These are phyloP conservation scores for Rhodocollybia butyracea DNA, from an alignment of 768 basidiomycete genomes.

Conservation along the genomic window DNA sequence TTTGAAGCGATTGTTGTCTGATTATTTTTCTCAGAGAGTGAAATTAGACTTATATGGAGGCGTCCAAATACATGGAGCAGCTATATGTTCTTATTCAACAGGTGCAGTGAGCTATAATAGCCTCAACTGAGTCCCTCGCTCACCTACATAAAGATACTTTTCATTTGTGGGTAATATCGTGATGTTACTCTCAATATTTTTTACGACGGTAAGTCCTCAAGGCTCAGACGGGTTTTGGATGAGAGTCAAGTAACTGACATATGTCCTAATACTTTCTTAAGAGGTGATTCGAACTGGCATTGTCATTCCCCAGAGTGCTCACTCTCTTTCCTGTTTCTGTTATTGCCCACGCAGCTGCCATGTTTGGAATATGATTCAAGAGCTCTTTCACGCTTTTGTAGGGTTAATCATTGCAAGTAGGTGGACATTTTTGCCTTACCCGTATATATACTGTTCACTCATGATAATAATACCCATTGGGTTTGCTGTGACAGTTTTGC, in stretches of 20 bases:
- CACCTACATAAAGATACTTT: no score
- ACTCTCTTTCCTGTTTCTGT: no score
- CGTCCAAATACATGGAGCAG: slow-evolving; percentile 34
- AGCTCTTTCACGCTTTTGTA: slow-evolving; percentile 4
- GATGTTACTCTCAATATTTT: slow-evolving; percentile 27
- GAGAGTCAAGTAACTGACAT: no score
- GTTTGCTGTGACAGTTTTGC: no score
- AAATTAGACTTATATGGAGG: slow-evolving; percentile 44
- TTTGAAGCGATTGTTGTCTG: neutral
- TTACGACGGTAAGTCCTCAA: slow-evolving; percentile 8
- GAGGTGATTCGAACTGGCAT: no score
- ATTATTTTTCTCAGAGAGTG: slow-evolving; percentile 23
- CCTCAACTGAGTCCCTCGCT: no score
- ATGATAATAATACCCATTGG: no score
- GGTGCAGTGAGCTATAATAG: no score
- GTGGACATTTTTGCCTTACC: neutral
- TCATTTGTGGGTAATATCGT: slow-evolving; percentile 37
- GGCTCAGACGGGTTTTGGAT: no score
- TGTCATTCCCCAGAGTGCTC: no score
- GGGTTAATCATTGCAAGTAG: neutral
- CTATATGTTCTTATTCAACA: slow-evolving; percentile 46
- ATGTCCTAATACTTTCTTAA: no score
- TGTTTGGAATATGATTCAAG: neutral
- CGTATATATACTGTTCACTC: neutral
- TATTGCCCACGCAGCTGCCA: no score